A percentile compares a stretch with the other conserved stretches of the same genome.
These are phyloP conservation scores for Chloromonas sp. DNA, from an alignment of 163 green algal genomes.

Conservation along the genomic window DNA sequence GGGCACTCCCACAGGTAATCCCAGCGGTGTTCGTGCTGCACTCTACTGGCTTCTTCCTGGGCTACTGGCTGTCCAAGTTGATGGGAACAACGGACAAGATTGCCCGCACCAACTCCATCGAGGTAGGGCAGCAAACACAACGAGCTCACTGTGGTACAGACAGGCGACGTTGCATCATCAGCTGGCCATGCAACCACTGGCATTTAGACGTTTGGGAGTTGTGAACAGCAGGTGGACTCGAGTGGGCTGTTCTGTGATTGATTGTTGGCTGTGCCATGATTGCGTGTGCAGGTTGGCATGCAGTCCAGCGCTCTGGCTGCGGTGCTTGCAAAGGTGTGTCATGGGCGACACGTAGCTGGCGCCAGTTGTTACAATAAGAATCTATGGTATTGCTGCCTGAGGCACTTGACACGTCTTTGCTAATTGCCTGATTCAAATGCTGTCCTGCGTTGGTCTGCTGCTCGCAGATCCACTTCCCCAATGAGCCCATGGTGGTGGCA, in stretches of 20 bases:
- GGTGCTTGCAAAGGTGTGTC: slow-evolving; percentile 45
- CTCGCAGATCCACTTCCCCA: slow-evolving; percentile 50
- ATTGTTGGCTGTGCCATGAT: no score
- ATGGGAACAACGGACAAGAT: slow-evolving; percentile 30
- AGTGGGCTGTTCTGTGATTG: no score
- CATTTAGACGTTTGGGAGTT: no score
- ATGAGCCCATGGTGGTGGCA: slow-evolving; percentile 54
- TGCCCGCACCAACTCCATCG: slow-evolving; percentile 64
- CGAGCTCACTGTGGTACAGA: not conserved
- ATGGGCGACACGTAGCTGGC: no score
- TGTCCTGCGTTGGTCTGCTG: no score
- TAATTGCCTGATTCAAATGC: no score
- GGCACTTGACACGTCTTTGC: no score
- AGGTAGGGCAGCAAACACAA: slow-evolving; percentile 32
- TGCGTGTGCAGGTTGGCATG: slow-evolving; percentile 48
- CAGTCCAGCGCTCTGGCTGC: slow-evolving; percentile 61
- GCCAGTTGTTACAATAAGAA: no score
- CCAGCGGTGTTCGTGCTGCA: slow-evolving; percentile 38
- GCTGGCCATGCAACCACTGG: no score
- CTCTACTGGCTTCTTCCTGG: slow-evolving; percentile 63
- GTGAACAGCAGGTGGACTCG: no score
- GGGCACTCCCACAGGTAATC: slow-evolving; percentile 7
- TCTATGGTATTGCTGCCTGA: no score
- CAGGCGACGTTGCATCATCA: not conserved
- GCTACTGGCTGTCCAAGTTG: slow-evolving; percentile 52